These are phyloP conservation scores for Cardamine occulta DNA, from an alignment of 345 rosid genomes.

Conservation along the genomic window DNA sequence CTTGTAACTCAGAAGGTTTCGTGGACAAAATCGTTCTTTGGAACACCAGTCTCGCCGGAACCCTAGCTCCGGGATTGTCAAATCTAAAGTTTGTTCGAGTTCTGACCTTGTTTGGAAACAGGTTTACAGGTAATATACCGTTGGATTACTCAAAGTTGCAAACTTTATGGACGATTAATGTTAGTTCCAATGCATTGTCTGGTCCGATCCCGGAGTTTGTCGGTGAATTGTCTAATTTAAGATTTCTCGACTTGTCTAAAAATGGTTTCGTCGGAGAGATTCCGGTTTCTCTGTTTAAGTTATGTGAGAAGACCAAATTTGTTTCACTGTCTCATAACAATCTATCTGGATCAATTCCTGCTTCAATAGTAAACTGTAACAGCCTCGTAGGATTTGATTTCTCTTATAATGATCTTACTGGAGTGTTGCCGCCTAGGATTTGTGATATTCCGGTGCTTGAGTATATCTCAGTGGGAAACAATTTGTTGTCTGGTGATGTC, in stretches of 20 bases:
- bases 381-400: slow-evolving; percentile 84
- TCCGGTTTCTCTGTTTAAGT: slow-evolving; percentile 68
- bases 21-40: slow-evolving; percentile 88
- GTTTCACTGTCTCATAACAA: slow-evolving; percentile 75
- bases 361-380: slow-evolving; percentile 65
- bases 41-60: slow-evolving; percentile 81
- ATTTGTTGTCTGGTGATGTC: slow-evolving; percentile 67
- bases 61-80: slow-evolving; percentile 68
- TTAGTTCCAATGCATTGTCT: slow-evolving; percentile 86
- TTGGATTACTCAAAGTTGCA: slow-evolving; percentile 62
- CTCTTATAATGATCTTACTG: slow-evolving; percentile 71
- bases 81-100: slow-evolving; percentile 73
- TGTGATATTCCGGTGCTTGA: slow-evolving; percentile 66
- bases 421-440: slow-evolving; percentile 59
- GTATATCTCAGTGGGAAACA: slow-evolving; percentile 68
- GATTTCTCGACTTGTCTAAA: slow-evolving; percentile 91
- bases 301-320: slow-evolving; percentile 75
- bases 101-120: slow-evolving; percentile 86
- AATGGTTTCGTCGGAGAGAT: slow-evolving; percentile 71
- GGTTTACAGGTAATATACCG: slow-evolving; percentile 82
- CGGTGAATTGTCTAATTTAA: slow-evolving; percentile 73
- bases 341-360: slow-evolving; percentile 76
- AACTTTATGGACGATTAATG: slow-evolving; percentile 88
- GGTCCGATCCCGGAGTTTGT: slow-evolving; percentile 90
- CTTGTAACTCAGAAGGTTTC: slow-evolving; percentile 70